Conservation (phyloP, 164 flowering plant species). For the Litsea cubeba region DNA sequence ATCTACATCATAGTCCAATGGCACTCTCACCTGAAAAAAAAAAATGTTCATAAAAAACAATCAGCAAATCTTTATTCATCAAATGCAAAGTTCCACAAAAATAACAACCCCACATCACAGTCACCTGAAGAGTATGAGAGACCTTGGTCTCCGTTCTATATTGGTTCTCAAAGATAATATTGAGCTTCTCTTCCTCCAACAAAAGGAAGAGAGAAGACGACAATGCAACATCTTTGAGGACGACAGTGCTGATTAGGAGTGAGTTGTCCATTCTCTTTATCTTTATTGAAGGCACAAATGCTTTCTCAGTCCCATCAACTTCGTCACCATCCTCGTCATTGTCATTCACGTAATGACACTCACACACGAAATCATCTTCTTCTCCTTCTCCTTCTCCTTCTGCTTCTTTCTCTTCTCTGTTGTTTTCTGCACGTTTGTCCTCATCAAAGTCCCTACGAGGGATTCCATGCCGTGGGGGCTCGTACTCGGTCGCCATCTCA, state of each 20-base stretch:
- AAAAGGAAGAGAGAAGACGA: constrained; percentile 16
- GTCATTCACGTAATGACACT: not conserved
- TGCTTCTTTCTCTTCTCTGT: not conserved
- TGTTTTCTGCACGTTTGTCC: not conserved
- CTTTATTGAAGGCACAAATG: constrained; percentile 20
- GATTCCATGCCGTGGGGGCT: constrained; percentile 3
- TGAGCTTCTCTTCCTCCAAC: constrained; percentile 22
- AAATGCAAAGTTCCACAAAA: too few relatives aligned
- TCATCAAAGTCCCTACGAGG: not conserved
- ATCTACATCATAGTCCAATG: not conserved
- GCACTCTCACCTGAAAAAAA: not conserved
- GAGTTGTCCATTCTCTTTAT: constrained; percentile 8
- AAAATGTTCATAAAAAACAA: not conserved
- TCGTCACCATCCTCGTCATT: constrained; percentile 6
- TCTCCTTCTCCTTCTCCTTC: not conserved
- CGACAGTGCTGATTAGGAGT: constrained; percentile 20
- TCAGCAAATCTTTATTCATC: not conserved
- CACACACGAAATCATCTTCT: not conserved
- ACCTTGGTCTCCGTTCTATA: constrained; percentile 22
- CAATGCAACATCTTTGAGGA: constrained; percentile 16
- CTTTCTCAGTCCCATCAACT: not conserved
- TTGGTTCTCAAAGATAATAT: constrained; percentile 19
- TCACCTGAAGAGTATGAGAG: constrained; percentile 19
- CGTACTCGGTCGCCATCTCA: constrained; percentile 6
- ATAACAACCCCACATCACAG: too few relatives aligned